phyloP scores from a whole-genome alignment of 1,284 basidiomycete genomes.

The Fomes fomentarius region DNA sequence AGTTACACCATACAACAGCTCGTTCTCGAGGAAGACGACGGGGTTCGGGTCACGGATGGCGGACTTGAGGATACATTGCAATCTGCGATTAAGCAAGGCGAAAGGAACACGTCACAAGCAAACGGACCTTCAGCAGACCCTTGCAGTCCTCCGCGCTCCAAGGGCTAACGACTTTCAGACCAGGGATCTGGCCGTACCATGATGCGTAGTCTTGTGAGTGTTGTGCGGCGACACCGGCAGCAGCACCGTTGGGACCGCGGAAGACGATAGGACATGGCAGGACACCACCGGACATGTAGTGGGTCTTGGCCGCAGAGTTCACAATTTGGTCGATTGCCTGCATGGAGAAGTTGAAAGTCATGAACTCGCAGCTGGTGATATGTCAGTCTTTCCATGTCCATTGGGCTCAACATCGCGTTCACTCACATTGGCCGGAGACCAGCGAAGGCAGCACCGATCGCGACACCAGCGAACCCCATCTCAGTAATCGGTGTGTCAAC shows the following conservation, averaged over 20 bases:
- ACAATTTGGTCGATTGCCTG: constrained; percentile 99
- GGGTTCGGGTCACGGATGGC: constrained; percentile 99
- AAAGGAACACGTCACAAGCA: background rate
- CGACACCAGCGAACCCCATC: constrained; percentile 98
- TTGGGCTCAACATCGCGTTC: background rate
- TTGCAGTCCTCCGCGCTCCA: constrained; percentile 99
- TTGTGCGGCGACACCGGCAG: constrained; percentile 93
- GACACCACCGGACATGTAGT: constrained; percentile 99
- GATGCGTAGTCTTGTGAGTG: constrained; percentile 92
- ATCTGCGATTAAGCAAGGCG: background rate
- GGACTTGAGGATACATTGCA: constrained; percentile 49
- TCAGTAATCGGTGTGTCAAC: constrained; percentile 99
- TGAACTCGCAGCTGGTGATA: constrained; percentile 90
- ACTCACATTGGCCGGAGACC: constrained; percentile 90
- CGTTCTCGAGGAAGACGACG: constrained; percentile 98
- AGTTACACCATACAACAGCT: constrained; percentile 96
- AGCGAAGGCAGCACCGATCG: constrained; percentile 92
- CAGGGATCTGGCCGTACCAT: constrained; percentile 97
- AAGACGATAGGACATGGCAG: constrained; percentile 98
- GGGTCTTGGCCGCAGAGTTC: constrained; percentile 99
- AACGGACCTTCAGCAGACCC: constrained; percentile 88
- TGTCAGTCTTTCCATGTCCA: constrained; percentile 4
- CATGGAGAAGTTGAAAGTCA: constrained; percentile 98
- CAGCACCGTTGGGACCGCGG: constrained; percentile 99
- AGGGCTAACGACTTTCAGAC: constrained; percentile 96